A percentile compares a stretch with the other conserved stretches of the same genome.
These are phyloP conservation scores for Phlebiopsis flavidoalba DNA, from an alignment of 768 basidiomycete genomes.

Conservation along the genomic window DNA sequence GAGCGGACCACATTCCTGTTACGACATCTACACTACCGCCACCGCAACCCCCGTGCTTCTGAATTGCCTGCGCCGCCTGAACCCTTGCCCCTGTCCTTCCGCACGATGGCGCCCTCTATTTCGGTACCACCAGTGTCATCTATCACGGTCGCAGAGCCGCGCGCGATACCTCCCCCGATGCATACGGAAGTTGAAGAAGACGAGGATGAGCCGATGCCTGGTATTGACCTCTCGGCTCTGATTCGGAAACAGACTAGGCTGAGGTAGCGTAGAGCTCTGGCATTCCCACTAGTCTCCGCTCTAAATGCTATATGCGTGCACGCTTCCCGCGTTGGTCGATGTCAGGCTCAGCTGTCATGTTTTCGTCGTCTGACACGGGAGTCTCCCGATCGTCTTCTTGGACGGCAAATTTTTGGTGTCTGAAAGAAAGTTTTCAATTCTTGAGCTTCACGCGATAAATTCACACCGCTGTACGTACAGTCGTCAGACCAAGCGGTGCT, in stretches of 20 bases:
- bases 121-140: background rate
- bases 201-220: slow-evolving; percentile 71
- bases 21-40: background rate
- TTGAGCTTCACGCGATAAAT: background rate
- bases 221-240: slow-evolving; percentile 76
- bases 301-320: slow-evolving; percentile 19
- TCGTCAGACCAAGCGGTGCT: slow-evolving; percentile 46
- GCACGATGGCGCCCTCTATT: background rate
- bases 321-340: slow-evolving; percentile 30
- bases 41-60: slow-evolving; percentile 1
- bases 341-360: slow-evolving; percentile 18
- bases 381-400: slow-evolving; percentile 13
- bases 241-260: slow-evolving; percentile 53
- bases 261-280: background rate
- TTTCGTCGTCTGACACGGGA: slow-evolving; percentile 34
- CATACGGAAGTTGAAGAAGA: slow-evolving; percentile 42
- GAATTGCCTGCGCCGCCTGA: slow-evolving; percentile 5
- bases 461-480: slow-evolving; percentile 34
- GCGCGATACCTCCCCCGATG: background rate
- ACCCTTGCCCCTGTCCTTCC: background rate
- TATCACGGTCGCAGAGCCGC: background rate
- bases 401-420: slow-evolving; percentile 13
- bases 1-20: background rate
- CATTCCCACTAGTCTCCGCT: background rate
- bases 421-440: slow-evolving; percentile 1